Evolutionary conservation across 768 basidiomycete genomes (phyloP).

Genomic region (Kondoa subrosea): DNA sequence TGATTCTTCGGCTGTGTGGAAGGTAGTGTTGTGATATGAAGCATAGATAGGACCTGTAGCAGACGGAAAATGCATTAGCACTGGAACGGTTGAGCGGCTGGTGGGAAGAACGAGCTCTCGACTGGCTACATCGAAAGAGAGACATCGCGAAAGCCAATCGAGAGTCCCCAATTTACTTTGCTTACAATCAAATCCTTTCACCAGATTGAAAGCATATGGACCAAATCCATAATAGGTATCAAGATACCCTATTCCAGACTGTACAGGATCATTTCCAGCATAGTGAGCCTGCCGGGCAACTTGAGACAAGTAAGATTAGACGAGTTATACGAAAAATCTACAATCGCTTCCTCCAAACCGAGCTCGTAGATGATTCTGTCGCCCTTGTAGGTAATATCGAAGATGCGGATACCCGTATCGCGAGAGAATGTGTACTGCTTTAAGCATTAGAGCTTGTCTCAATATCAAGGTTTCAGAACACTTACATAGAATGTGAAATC

Average conservation of each 20-base stretch:
- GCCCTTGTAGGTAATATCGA: conserved; percentile 27
- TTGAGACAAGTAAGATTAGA: neutral
- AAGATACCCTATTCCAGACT: conserved; percentile 22
- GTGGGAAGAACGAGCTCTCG: no score
- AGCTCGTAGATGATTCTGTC: conserved; percentile 27
- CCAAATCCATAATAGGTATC: conserved; percentile 22
- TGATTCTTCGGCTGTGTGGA: conserved; percentile 29
- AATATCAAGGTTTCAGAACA: no score
- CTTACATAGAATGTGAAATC: conserved; percentile 28
- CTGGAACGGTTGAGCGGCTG: no score
- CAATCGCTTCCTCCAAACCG: conserved; percentile 27
- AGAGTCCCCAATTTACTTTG: no score
- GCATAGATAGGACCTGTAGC: conserved; percentile 29
- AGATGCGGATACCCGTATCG: conserved; percentile 26
- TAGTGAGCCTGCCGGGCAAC: neutral
- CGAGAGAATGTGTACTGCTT: conserved; percentile 25
- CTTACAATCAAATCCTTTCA: conserved; percentile 31
- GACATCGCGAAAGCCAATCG: no score
- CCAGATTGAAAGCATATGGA: conserved; percentile 28
- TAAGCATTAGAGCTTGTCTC: no score
- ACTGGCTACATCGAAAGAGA: no score
- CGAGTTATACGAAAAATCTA: conserved; percentile 21
- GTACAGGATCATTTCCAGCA: conserved; percentile 27
- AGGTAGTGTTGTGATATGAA: conserved; percentile 27
- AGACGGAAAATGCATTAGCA: no score